Base-by-base conservation (phyloP, 495 filamentous ascomycete species). In the Penicillium odoratum region DNA sequence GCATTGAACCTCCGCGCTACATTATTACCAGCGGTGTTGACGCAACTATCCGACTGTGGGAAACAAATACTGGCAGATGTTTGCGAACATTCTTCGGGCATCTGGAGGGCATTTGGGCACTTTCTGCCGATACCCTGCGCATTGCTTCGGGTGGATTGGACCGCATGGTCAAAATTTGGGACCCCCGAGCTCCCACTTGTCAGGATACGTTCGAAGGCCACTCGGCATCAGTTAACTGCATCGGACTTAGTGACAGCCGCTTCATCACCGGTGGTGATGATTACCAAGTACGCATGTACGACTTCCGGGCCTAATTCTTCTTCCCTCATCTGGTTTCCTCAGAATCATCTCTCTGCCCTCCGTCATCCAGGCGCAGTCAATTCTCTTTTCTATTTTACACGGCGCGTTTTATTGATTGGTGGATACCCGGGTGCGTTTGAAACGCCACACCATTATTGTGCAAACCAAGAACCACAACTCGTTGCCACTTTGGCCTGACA, bases 151-250 rank as follows among this genome's bases (percentile, higher is more conserved):
- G 93, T 10, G 88, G 90, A 34, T 88, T 97, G 71, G 94, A 99
- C 73, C 85, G 89, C 38, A 97, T 93, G 86, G 89, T 96, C 70
- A 97, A 97, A 70, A 88, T 95, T 38, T 98, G 95, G 95, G 93
- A 98, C 74, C 86, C 93, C 29, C 78, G 91, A 63, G 91, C 89
- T 11, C 93, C 95, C 4, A 91, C 87, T 59, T 96, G 92, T 69
- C 91, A 97, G 70, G 79, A 91, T 40, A 98, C 93, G 2, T 93
- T 94, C 63, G 88, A 89, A 16, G 93, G 92, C 2, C 95, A 98
- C 66, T 79, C 85, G 7, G 92, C 89, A 0, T 91, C 95, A 0
- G 91, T 96, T n/a, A 94, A 90, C 33, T 96, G 92, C 70, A 85
- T 97, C 47, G 92, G 91, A 3, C 78, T 99, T 7, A 93, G 90